Conservation (phyloP, 169 alveolate genomes). For the Cryptosporidium muris region DNA sequence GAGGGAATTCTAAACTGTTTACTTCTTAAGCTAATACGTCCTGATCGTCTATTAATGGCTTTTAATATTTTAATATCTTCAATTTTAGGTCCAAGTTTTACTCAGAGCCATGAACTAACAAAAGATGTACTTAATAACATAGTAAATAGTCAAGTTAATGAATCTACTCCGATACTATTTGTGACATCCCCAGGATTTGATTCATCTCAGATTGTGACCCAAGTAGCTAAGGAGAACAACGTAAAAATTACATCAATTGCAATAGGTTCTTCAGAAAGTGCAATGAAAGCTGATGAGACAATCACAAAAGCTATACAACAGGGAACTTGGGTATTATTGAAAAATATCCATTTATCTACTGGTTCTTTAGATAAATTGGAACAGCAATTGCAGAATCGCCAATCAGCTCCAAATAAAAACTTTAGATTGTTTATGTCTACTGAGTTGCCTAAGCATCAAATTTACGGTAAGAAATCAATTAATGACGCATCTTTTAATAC, state of each 20-base stretch:
- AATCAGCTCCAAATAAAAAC: conserved; percentile 84
- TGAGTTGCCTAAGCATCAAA: conserved; percentile 92
- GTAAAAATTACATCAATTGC: conserved; percentile 91
- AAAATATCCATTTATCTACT: conserved; percentile 97
- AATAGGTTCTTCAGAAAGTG: conserved; percentile 97
- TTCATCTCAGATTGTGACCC: conserved; percentile 92
- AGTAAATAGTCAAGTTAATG: conserved; percentile 88
- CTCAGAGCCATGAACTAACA: conserved; percentile 84
- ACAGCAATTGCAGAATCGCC: conserved; percentile 85
- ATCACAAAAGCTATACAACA: conserved; percentile 89
- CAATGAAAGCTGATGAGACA: conserved; percentile 91
- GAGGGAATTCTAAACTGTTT: conserved; percentile 74
- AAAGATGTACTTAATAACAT: conserved; percentile 84
- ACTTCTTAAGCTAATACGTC: conserved; percentile 89
- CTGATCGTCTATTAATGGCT: conserved; percentile 90
- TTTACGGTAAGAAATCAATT: neutral
- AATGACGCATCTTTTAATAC: conserved; percentile 12
- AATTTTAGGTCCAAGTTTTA: conserved; percentile 87
- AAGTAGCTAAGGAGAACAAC: conserved; percentile 88
- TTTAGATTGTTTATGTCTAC: conserved; percentile 96
- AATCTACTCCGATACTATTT: conserved; percentile 89
- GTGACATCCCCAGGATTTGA: conserved; percentile 98
- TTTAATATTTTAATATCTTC: conserved; percentile 83
- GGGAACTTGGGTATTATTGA: conserved; percentile 96
- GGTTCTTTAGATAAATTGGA: conserved; percentile 94